Evolutionary conservation across 495 filamentous ascomycete genomes (phyloP).

Genomic region (Pyrenula aspistea): DNA sequence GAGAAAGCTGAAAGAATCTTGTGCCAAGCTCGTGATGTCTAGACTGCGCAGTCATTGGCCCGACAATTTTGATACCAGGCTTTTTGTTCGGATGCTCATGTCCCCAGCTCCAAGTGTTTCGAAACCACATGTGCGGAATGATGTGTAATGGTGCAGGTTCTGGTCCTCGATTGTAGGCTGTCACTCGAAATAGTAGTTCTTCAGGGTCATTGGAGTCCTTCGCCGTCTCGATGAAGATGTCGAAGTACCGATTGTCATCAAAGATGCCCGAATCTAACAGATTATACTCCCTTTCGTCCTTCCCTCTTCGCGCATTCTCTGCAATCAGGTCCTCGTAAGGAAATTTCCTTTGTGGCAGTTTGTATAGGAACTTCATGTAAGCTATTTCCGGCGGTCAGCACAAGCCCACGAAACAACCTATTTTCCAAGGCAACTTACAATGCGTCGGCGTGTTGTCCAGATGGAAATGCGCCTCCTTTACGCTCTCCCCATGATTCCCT

Average conservation of each 20-base stretch:
- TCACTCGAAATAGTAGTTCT: conserved; percentile 86
- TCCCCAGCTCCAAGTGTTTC: conserved; percentile 94
- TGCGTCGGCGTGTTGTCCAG: conserved; percentile 74
- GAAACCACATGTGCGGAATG: conserved; percentile 89
- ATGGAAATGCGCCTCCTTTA: conserved; percentile 95
- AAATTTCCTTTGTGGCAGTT: conserved; percentile 85
- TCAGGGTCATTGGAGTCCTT: conserved; percentile 85
- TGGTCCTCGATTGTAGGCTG: conserved; percentile 89
- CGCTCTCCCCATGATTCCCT: conserved; percentile 90
- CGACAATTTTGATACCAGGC: conserved; percentile 55
- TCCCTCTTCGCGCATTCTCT: conserved; percentile 67
- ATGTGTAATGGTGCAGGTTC: conserved; percentile 87
- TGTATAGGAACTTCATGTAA: conserved; percentile 98
- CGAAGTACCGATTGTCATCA: conserved; percentile 88
- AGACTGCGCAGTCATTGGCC: conserved; percentile 55
- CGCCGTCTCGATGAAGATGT: conserved; percentile 91
- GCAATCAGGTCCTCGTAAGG: conserved; percentile 79
- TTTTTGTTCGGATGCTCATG: conserved; percentile 59
- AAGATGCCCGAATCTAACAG: conserved; percentile 85
- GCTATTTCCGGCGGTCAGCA: conserved; percentile 5
- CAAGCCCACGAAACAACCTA: too few relatives aligned
- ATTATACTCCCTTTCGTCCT: conserved; percentile 76
- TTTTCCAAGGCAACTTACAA: conserved; percentile 10
- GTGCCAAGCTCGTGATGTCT: conserved; percentile 69
- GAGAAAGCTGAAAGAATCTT: conserved; percentile 73